phyloP scores from a whole-genome alignment of 2,329 filamentous ascomycete species.

The Fusarium gaditjirri region DNA sequence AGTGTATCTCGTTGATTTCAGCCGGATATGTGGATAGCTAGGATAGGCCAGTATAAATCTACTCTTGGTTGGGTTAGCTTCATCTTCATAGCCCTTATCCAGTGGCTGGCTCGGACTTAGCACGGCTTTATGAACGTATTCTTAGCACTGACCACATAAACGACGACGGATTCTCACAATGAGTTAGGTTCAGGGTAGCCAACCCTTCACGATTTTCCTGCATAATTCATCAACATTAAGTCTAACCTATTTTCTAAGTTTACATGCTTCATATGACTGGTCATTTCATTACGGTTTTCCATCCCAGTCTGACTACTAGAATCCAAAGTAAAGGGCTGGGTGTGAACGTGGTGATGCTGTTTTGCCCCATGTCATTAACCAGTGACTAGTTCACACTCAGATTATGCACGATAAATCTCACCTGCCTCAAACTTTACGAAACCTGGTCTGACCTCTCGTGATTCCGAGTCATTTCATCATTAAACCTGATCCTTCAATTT shows the following conservation, averaged over 20 bases:
- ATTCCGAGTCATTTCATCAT: background rate
- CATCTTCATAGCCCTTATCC: background rate
- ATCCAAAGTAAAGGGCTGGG: rapidly evolving
- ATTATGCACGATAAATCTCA: rapidly evolving
- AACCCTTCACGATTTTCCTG: rapidly evolving
- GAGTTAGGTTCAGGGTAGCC: background rate
- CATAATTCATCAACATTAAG: background rate
- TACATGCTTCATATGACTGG: rapidly evolving
- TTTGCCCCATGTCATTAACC: rapidly evolving
- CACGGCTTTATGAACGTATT: background rate
- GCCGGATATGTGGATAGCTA: no score
- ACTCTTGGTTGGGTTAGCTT: background rate
- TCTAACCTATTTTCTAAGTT: rapidly evolving
- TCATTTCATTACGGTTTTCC: rapidly evolving
- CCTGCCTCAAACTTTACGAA: rapidly evolving
- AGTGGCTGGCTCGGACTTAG: background rate
- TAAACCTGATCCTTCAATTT: background rate
- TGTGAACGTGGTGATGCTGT: rapidly evolving
- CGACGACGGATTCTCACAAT: rapidly evolving
- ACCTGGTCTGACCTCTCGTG: rapidly evolving
- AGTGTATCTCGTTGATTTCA: background rate
- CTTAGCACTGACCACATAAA: background rate
- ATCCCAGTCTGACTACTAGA: rapidly evolving
- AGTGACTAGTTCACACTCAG: rapidly evolving
- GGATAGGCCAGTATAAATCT: no score